Base-by-base conservation (phyloP, 1,139 yeast genomes). In the Schwanniomyces etchellsii region DNA sequence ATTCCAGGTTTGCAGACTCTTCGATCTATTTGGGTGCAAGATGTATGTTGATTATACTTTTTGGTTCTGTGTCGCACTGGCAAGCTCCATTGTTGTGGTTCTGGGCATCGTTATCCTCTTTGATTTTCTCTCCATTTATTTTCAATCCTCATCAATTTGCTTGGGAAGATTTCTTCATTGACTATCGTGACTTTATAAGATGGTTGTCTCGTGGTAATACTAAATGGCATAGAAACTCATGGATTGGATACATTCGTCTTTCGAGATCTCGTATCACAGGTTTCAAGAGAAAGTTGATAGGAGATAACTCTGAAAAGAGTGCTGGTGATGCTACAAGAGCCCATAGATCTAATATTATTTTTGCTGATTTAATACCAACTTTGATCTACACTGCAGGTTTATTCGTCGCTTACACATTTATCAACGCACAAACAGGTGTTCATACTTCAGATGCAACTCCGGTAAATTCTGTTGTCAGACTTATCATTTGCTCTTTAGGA, bases 101-200 rank as follows among this genome's bases (percentile, higher is more conserved):
- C 80, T 91, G 97, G 96, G 89, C 95, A 35, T 84, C 96, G 14
- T 70, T 89, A 49, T 73, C 89, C 32, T 85, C 98, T 5, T 75
- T 91, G 69, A 77, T 88, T 66, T 77, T 88, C 50, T 82, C 97
- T 29, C 99, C 99, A 50, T 89, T 91, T 60, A 57, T 91, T 42
- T 91, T 86, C 76, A 91, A 91, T 68, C 99, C 99, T 35, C 98
- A 91, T 67, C 98, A 91, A 69, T 91, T 93, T 61, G 84, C 99
- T 35, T 88, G 96, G 95, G 94, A 88, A 59, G 98, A 91, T 64
- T 93, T 85, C 77, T 91, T 93, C 64, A 83, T 91, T 63, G 99
- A 91, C 61, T 91, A 93, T 78, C 84, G 98, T 64, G 98, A 91
- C 60, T 91, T 79, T 64, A 85, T 93, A 54, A 81, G 98, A 69